Evolutionary conservation across 805 yeast genomes (phyloP), one percentile per base, ranked within the genome.

Genomic region (Metschnikowia orientalis): DNA sequence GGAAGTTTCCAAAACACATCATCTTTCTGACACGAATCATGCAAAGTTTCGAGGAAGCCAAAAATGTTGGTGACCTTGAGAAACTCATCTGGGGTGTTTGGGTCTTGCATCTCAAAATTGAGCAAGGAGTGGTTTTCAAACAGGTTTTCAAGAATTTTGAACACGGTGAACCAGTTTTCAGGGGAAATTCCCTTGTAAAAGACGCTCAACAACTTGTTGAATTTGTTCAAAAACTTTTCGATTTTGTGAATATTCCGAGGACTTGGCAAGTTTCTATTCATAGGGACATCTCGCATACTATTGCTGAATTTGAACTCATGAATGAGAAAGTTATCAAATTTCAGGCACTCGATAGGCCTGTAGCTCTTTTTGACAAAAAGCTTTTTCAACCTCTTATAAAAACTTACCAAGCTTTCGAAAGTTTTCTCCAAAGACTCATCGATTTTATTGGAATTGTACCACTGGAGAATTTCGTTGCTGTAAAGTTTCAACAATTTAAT

Each of bases 141-240:
- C 38, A 81, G 80, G 19, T 74, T 62, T 52, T 89, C 96, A 27
- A 90, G 57, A 1, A 79, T 59, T 49, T 86, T 90, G 53, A 75
- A 83, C 3, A 81, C 73, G 35, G 72, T 71, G 32, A 86, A 65
- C 96, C 97, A 90, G 47, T 89, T 95, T 39, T 73, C 74, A 8
- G 77, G 56, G 8, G 76, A 69, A 20, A 81, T 70, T 8, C 75
- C 70, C 17, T 60, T 63, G 51, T 81, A 78, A 19, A 81, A 65
- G 3, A 73, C 70, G 2, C 72, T 63, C 17, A 84, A 69, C 5
- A 85, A 61, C 11, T 67, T 62, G 56, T 89, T 90, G 38, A 89
- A 56, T 28, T 71, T 70, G 34, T 71, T 72, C 14, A 86, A 65
- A 57, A 85, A 81, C 30, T 65, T 60, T 38, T 80, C 79, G 38